Evolutionary conservation across 306 rosid species (phyloP).

Genomic region (Cicer chorassanicum): DNA sequence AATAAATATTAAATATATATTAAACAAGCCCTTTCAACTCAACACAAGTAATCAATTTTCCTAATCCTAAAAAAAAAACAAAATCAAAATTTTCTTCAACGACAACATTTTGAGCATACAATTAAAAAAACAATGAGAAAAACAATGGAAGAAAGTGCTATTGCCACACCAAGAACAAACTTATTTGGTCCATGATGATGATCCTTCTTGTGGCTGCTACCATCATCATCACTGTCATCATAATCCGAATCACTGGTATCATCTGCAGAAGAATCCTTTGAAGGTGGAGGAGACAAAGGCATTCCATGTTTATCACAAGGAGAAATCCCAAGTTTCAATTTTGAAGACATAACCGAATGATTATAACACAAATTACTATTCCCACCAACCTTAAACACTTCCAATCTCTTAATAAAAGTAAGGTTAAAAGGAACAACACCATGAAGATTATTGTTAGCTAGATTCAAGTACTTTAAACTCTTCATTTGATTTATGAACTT

Average conservation of each 20-base stretch:
- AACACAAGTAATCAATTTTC: slow-evolving; percentile 49
- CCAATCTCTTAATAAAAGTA: slow-evolving; percentile 58
- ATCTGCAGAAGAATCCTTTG: slow-evolving; percentile 64
- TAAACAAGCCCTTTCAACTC: slow-evolving; percentile 42
- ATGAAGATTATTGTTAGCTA: slow-evolving; percentile 71
- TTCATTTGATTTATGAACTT: slow-evolving; percentile 76
- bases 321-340: slow-evolving; percentile 89
- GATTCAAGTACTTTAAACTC: slow-evolving; percentile 74
- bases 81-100: slow-evolving; percentile 51
- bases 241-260: slow-evolving; percentile 60
- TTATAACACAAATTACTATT: slow-evolving; percentile 81
- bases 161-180: slow-evolving; percentile 93
- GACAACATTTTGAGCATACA: slow-evolving; percentile 76
- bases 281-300: slow-evolving; percentile 79
- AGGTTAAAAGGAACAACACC: slow-evolving; percentile 82
- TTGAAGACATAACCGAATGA: slow-evolving; percentile 70
- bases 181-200: slow-evolving; percentile 86
- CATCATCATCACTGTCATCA: slow-evolving; percentile 51
- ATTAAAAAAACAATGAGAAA: slow-evolving; percentile 83
- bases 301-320: slow-evolving; percentile 85
- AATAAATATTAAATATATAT: slow-evolving; percentile 49
- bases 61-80: slow-evolving; percentile 55
- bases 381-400: slow-evolving; percentile 65
- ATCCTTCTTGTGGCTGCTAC: slow-evolving; percentile 52
- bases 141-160: slow-evolving; percentile 88